Evolutionary conservation across 345 rosid genomes (phyloP).

Genomic region (Gossypioides kirkii): DNA sequence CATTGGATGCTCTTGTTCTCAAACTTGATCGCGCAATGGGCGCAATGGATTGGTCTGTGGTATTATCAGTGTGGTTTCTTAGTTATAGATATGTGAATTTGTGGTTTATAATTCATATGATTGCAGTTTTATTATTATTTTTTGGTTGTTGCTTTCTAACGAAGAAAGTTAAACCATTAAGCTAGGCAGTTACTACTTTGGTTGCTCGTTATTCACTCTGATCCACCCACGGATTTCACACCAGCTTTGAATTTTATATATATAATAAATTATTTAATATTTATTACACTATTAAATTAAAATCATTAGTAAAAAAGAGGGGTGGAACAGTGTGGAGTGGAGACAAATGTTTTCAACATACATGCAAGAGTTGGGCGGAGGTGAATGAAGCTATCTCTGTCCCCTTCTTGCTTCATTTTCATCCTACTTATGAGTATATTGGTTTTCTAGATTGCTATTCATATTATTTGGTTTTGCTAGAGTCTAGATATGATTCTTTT

Average conservation of each 20-base stretch:
- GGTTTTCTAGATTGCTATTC: background rate
- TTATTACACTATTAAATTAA: background rate
- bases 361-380: background rate
- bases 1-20: constrained; percentile 76
- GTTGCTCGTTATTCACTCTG: too few relatives aligned
- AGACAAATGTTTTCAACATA: background rate
- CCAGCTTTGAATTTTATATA: background rate
- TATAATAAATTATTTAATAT: background rate
- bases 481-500: background rate
- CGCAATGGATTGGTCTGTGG: constrained; percentile 83
- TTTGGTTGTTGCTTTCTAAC: background rate
- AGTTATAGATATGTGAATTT: background rate
- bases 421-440: background rate
- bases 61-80: background rate
- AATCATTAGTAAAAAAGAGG: background rate
- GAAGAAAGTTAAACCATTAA: background rate
- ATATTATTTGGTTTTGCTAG: background rate
- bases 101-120: background rate
- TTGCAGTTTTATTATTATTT: background rate
- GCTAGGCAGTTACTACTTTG: background rate
- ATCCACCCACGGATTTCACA: background rate
- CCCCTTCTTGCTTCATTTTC: background rate
- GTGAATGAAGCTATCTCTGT: background rate
- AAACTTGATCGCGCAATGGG: constrained; percentile 80
- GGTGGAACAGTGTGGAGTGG: background rate